Base-by-base conservation (phyloP, 495 filamentous ascomycete genomes). In the Neurospora cerealis region DNA sequence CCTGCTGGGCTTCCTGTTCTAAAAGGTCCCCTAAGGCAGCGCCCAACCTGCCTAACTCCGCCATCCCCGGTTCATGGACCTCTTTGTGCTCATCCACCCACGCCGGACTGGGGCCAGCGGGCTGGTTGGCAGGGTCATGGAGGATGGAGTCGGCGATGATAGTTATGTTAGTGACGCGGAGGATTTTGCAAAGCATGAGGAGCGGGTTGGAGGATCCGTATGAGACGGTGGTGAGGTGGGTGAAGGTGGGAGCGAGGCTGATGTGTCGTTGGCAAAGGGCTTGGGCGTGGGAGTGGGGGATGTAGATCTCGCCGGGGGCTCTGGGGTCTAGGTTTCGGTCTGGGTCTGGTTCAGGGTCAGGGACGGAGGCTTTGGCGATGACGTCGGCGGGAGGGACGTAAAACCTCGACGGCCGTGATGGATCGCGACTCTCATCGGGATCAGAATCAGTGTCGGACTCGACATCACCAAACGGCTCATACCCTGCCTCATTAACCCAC, bases 41-140 rank as follows among this genome's bases (percentile, higher is more conserved):
- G 5, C 11, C 5, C 11, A 60, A 7, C 21, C 48, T 15, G 0
- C 0, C 0, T 0, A 60, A 7, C 5, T 60, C 21, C 3, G 21
- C 2, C 11, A 60, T 60, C 0, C 21, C 2, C 11, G 2, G 48
- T 60, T 60, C 11, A 1, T 60, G 21, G 4, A 60, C 21, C 10
- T 3, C 11, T 60, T 60, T 60, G 11, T 60, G 21, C 0, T 60
- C 48, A 3, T 60, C 48, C 2, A 60, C 48, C 24, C 21, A 60
- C 1, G 10, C 5, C 1, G 24, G 48, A 0, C 48, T 60, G 48
- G 48, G 24, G 21, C 48, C 21, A 2, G n/a, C n/a, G n/a, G n/a
- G n/a, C 2, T 0, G 24, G 24, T 8, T 32, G 11, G 8, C n/a
- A 2, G n/a, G 17, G n/a, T 17, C 15, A 17, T 36, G 0, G 13